These are phyloP conservation scores for Boletus calvinii DNA, from an alignment of 1,284 basidiomycete species.

Conservation along the genomic window DNA sequence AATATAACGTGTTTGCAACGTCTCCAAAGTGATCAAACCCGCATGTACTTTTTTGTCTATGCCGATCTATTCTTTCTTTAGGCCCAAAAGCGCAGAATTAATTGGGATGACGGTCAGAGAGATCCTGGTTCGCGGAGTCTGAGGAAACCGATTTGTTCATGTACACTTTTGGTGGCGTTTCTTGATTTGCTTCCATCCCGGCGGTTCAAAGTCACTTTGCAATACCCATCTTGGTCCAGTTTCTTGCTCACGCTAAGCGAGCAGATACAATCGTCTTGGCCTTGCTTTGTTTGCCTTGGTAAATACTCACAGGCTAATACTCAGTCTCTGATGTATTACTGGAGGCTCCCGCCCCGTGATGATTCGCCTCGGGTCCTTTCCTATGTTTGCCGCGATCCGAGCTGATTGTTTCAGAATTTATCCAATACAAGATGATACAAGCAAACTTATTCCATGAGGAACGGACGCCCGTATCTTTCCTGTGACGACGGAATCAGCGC, in stretches of 20 bases:
- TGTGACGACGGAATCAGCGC: background rate
- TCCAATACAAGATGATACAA: too few relatives aligned
- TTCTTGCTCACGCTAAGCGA: too few relatives aligned
- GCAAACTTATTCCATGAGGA: background rate
- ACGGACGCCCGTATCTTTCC: background rate
- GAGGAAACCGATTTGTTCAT: constrained; percentile 10
- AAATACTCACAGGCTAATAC: too few relatives aligned
- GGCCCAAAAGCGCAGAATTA: constrained; percentile 4
- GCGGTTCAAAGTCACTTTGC: constrained; percentile 7
- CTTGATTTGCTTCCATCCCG: constrained; percentile 13
- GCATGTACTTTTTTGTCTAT: constrained; percentile 12
- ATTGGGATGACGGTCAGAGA: background rate
- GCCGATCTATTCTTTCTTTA: constrained; percentile 6
- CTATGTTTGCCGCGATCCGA: background rate
- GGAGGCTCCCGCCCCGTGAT: too few relatives aligned
- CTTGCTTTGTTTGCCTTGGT: too few relatives aligned
- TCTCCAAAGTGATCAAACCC: constrained; percentile 1
- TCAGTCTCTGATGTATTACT: too few relatives aligned
- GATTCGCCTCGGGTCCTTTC: background rate
- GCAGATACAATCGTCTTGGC: too few relatives aligned
- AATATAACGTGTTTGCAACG: constrained; percentile 1
- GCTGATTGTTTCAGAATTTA: too few relatives aligned
- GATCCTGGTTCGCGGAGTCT: constrained; percentile 26
- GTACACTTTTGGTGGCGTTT: constrained; percentile 2
- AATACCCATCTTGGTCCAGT: background rate